Base-by-base conservation (phyloP, 2,329 filamentous ascomycete genomes). In the Coniochaeta sp. region DNA sequence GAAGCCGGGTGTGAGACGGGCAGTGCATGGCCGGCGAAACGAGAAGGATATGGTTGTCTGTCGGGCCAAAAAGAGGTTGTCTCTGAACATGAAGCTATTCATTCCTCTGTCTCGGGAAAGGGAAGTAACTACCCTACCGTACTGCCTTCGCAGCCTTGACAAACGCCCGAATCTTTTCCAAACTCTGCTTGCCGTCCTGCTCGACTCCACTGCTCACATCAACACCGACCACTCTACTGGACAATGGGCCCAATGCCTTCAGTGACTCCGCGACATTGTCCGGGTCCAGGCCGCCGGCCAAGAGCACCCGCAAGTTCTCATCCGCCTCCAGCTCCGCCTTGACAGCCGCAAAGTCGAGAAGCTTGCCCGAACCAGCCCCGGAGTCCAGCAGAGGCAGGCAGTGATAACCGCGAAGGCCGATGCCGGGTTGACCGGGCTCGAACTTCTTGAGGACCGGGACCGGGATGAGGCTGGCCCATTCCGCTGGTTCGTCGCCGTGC, bases 201-300 rank as follows among this genome's bases (percentile, higher is more conserved):
- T 98, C 95, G 2, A 99, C 92, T 0, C 96, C 96, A 69, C 91
- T 96, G 73, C 92, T 96, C 22, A 96, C 91, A 77, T 99, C 95
- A 3, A 99, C 89, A 1, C 89, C 93, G 36, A 92, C 77, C 14
- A 97, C 84, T 62, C 87, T 84, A 10, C 79, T 79, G 28, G 79
- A 78, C 10, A 84, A 72, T 7, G 82, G 77, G 0, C 86, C 88
- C 17, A 93, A 76, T 16, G 82, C 80, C 24, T 79, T 76, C 19
- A 99, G 77, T 8, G 84, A 81, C 5, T 84, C 78, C 1, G 77
- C 78, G 5, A 99, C 89, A 69, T 97, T 99, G 3, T 88, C 85
- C 1, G 91, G 86, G 62, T 86, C 86, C 59, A 99, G 72, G 0
- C 95, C 96, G 14, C 95, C 95, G 9, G 96, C 96, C 52, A 99